These are phyloP conservation scores for Candida maris DNA, from an alignment of 805 yeast species.

Conservation along the genomic window DNA sequence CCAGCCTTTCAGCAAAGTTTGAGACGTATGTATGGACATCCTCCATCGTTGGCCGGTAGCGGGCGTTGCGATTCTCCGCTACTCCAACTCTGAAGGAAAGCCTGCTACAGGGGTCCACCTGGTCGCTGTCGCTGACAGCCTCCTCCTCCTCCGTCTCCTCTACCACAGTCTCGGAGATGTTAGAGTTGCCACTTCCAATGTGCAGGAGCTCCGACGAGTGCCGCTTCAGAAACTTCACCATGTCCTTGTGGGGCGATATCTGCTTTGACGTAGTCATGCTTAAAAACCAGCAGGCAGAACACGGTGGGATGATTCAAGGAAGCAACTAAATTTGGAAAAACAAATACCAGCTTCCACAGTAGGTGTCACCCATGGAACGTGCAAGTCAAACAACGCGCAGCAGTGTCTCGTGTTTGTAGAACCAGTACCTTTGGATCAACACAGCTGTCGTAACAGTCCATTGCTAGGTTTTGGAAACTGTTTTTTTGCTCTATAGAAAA, in stretches of 20 bases:
- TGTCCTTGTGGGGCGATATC: constrained; percentile 20
- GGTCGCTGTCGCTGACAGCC: neutral
- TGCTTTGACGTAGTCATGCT: constrained; percentile 7
- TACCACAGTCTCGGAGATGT: constrained; percentile 1
- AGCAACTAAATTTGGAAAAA: no score
- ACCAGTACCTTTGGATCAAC: no score
- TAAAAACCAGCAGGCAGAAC: no score
- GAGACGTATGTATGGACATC: constrained; percentile 93
- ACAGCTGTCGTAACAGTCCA: no score
- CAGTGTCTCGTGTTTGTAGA: no score
- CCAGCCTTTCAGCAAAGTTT: constrained; percentile 84
- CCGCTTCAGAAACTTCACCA: constrained; percentile 21
- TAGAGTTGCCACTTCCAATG: constrained; percentile 4
- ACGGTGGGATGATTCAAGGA: no score
- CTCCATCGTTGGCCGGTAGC: constrained; percentile 87
- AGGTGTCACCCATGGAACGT: no score
- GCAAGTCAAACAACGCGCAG: no score
- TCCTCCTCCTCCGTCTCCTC: constrained; percentile 5
- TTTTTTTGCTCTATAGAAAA: no score
- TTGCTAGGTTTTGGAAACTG: no score
- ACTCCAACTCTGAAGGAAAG: constrained; percentile 83
- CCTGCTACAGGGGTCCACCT: constrained; percentile 42
- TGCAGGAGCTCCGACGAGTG: constrained; percentile 22
- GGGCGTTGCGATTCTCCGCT: constrained; percentile 80
- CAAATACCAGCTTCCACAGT: no score